A percentile compares a stretch with the other conserved stretches of the same genome.
These are phyloP conservation scores for Xylariaceae sp. DNA, from an alignment of 2,329 filamentous ascomycete species.

Conservation along the genomic window DNA sequence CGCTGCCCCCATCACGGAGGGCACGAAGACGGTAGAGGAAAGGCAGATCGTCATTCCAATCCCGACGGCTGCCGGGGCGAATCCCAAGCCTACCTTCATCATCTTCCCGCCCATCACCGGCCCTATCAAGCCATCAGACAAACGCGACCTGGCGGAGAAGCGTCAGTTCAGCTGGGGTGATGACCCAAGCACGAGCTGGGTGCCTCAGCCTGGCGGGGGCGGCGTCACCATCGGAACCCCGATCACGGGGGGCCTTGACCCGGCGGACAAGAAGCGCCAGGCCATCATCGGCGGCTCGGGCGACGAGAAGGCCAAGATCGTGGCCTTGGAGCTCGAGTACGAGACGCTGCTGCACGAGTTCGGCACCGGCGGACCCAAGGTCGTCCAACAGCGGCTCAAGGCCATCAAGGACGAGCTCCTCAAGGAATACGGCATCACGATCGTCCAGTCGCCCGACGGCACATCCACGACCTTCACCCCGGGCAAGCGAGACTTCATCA, in stretches of 20 bases:
- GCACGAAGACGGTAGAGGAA: slow-evolving; percentile 20
- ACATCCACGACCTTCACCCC: slow-evolving; percentile 31
- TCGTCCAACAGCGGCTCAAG: slow-evolving; percentile 19
- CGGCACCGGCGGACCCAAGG: slow-evolving; percentile 20
- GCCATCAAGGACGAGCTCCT: slow-evolving; percentile 27
- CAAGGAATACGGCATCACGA: slow-evolving; percentile 31
- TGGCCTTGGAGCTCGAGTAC: slow-evolving; percentile 26
- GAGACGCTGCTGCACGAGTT: slow-evolving; percentile 25
- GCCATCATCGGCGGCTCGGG: slow-evolving; percentile 15
- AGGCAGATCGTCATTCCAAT: slow-evolving; percentile 22
- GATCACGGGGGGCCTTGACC: slow-evolving; percentile 15
- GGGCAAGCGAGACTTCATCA: slow-evolving; percentile 23
- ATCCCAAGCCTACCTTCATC: slow-evolving; percentile 19
- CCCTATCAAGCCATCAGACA: slow-evolving; percentile 22
- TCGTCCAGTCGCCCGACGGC: slow-evolving; percentile 31
- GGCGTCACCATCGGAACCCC: slow-evolving; percentile 11
- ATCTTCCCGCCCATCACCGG: slow-evolving; percentile 22
- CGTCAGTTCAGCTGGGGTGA: slow-evolving; percentile 16
- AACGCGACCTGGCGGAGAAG: slow-evolving; percentile 11
- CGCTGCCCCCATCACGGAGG: slow-evolving; percentile 25
- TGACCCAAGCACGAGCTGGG: slow-evolving; percentile 6
- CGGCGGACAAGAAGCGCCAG: slow-evolving; percentile 15
- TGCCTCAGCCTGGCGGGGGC: slow-evolving; percentile 3
- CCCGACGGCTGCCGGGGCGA: slow-evolving; percentile 18
- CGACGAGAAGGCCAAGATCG: slow-evolving; percentile 24